Percentiles rank a stretch among this genome's conserved stretches.
phyloP scores from a whole-genome alignment of 768 basidiomycete genomes.

The Amanita pseudoporphyria region DNA sequence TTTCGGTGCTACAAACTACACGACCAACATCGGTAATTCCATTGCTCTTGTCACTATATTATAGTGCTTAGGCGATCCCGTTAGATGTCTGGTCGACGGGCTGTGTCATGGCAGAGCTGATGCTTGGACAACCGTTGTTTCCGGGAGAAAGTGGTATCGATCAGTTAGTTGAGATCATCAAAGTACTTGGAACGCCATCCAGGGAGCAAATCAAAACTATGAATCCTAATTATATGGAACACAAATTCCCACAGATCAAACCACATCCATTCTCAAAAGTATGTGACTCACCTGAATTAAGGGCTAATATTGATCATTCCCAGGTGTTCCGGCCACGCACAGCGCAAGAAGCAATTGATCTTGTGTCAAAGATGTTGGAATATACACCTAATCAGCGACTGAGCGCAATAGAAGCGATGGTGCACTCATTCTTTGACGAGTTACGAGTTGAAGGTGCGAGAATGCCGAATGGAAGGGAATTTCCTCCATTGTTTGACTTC shows the following conservation, averaged over 20 bases:
- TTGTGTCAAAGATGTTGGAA: conserved; percentile 90
- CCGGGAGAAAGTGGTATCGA: conserved; percentile 99
- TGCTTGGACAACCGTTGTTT: conserved; percentile 98
- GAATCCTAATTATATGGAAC: conserved; percentile 99
- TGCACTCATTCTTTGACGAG: conserved; percentile 97
- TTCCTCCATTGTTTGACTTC: conserved; percentile 92
- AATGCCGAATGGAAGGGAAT: conserved; percentile 97
- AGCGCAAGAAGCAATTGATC: conserved; percentile 89
- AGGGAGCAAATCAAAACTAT: conserved; percentile 99
- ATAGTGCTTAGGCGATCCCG: conserved; percentile 9
- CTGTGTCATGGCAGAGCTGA: conserved; percentile 99
- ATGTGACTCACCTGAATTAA: conserved; percentile 10
- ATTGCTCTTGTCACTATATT: conserved; percentile 4
- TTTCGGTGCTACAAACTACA: conserved; percentile 99
- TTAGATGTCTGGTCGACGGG: conserved; percentile 99
- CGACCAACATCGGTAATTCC: conserved; percentile 89
- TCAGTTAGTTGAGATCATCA: conserved; percentile 99
- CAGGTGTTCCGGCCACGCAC: conserved; percentile 98
- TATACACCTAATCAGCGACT: conserved; percentile 95
- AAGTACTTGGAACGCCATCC: conserved; percentile 96
- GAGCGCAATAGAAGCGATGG: conserved; percentile 86
- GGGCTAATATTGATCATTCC: conserved; percentile 6
- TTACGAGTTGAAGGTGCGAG: conserved; percentile 80
- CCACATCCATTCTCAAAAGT: conserved; percentile 99
- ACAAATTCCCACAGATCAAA: conserved; percentile 99